Evolutionary conservation across 768 basidiomycete species (phyloP).

Genomic region (Boletus subparvulus): DNA sequence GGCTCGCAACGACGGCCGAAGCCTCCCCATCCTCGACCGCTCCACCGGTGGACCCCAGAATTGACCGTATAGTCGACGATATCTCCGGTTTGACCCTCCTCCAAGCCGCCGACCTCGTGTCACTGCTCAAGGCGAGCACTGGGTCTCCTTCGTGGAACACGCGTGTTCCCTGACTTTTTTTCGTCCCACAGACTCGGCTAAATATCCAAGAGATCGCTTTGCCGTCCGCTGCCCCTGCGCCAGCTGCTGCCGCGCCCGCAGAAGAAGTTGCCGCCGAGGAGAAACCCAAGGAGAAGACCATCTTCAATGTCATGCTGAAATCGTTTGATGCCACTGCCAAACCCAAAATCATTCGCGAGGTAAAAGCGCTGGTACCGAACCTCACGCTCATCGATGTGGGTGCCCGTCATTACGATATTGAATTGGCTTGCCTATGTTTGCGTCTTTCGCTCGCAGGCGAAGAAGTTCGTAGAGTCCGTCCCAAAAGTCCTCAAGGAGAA

Average conservation of each 20-base stretch:
- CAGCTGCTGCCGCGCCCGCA: constrained; percentile 51
- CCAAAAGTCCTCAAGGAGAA: constrained; percentile 95
- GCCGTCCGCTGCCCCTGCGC: constrained; percentile 68
- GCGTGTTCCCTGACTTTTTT: neutral
- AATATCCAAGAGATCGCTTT: constrained; percentile 98
- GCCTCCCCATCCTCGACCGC: constrained; percentile 41
- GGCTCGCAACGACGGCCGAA: constrained; percentile 52
- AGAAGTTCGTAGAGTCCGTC: constrained; percentile 97
- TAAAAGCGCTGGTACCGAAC: constrained; percentile 93
- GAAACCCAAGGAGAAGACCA: constrained; percentile 98
- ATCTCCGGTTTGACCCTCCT: constrained; percentile 86
- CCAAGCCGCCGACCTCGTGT: constrained; percentile 93
- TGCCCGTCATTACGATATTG: constrained; percentile 10
- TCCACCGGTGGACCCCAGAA: constrained; percentile 56
- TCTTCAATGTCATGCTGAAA: constrained; percentile 93
- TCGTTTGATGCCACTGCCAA: constrained; percentile 91
- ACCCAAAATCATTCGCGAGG: constrained; percentile 96
- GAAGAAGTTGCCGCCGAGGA: constrained; percentile 74
- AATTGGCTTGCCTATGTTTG: neutral
- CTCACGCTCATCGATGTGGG: constrained; percentile 96
- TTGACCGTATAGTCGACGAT: constrained; percentile 86
- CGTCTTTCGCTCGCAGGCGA: constrained; percentile 60
- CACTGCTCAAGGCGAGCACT: constrained; percentile 75
- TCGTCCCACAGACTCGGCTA: constrained; percentile 62
- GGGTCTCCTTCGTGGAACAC: neutral